Conservation (phyloP, 2,329 filamentous ascomycete species). For the Ceratocystis huliohia region DNA sequence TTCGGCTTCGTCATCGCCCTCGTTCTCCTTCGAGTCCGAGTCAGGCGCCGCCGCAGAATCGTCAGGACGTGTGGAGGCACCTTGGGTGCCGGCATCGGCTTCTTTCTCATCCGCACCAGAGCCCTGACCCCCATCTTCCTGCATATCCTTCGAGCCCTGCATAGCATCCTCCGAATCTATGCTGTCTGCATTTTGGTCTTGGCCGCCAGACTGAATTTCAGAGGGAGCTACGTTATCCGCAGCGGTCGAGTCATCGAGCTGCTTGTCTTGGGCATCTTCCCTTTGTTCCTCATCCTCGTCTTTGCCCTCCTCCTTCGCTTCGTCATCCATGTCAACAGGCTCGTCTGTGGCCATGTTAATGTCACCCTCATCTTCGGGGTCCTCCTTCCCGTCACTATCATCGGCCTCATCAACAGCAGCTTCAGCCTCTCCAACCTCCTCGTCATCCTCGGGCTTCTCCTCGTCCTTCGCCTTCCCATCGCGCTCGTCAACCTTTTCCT, state of each 20-base stretch:
- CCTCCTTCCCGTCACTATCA: conserved; percentile 26
- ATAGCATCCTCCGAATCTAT: conserved; percentile 50
- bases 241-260: conserved; percentile 28
- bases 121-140: conserved; percentile 53
- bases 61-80: conserved; percentile 38
- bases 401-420: conserved; percentile 26
- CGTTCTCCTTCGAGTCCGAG: conserved; percentile 33
- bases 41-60: conserved; percentile 34
- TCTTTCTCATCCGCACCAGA: conserved; percentile 53
- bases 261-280: conserved; percentile 34
- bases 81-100: conserved; percentile 50
- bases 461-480: conserved; percentile 51
- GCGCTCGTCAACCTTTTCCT: conserved; percentile 24
- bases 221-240: conserved; percentile 28
- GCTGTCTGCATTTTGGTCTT: conserved; percentile 41
- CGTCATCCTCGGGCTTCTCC: conserved; percentile 40
- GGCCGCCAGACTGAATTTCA: conserved; percentile 50
- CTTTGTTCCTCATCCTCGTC: conserved; percentile 36
- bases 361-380: conserved; percentile 22
- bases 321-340: conserved; percentile 29
- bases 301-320: conserved; percentile 22
- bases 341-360: conserved; percentile 22
- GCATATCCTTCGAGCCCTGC: conserved; percentile 47
- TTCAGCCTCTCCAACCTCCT: conserved; percentile 39
- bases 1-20: conserved; percentile 35